These are phyloP conservation scores for Carex parvula DNA, from an alignment of 176 grass and related monocot species.

Conservation along the genomic window DNA sequence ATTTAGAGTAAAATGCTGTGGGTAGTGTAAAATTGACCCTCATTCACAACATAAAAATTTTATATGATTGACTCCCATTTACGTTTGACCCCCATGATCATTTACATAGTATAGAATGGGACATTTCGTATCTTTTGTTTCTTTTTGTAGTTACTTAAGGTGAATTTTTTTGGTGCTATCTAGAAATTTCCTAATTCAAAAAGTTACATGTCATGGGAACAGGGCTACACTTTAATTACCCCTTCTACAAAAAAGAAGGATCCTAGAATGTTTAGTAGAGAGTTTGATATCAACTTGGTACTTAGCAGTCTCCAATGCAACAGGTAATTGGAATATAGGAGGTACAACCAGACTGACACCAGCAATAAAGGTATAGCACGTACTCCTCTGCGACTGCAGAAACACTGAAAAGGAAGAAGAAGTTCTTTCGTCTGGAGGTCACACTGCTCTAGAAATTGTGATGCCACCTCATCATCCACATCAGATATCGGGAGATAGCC, in stretches of 20 bases:
- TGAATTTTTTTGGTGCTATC: background rate
- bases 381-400: constrained; percentile 84
- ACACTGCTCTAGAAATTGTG: constrained; percentile 37
- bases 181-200: background rate
- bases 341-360: background rate
- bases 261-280: background rate
- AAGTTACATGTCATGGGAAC: background rate
- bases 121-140: background rate
- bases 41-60: no score
- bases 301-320: background rate
- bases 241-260: background rate
- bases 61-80: no score
- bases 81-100: background rate
- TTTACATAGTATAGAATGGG: background rate
- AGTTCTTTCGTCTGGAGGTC: constrained; percentile 68
- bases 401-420: constrained; percentile 72
- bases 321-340: background rate
- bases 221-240: background rate
- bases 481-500: constrained; percentile 57
- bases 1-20: no score
- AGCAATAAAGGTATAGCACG: background rate
- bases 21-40: no score
- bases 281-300: background rate
- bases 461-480: constrained; percentile 49
- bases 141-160: background rate